These are phyloP conservation scores for Blastobotrys petasosporus DNA, from an alignment of 1,139 yeast species.

Conservation along the genomic window DNA sequence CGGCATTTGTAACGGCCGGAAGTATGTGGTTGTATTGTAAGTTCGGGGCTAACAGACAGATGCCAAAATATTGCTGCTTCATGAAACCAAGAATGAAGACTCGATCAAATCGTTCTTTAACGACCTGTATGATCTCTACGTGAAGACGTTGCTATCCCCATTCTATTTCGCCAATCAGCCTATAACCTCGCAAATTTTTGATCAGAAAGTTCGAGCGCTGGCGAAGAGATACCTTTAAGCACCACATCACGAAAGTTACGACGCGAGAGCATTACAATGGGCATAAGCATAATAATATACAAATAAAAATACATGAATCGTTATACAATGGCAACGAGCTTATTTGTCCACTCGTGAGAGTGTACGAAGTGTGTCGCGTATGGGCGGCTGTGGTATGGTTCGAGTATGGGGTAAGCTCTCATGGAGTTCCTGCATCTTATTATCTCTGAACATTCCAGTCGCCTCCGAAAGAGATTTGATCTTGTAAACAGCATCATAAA, in stretches of 20 bases:
- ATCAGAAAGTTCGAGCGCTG: constrained; percentile 59
- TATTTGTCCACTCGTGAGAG: constrained; percentile 11
- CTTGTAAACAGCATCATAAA: constrained; percentile 11
- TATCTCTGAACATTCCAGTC: constrained; percentile 13
- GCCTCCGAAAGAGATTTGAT: constrained; percentile 15
- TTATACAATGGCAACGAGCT: not conserved
- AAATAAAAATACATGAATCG: constrained; percentile 1
- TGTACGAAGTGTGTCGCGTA: constrained; percentile 18
- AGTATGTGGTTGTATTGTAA: constrained; percentile 31
- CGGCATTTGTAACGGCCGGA: constrained; percentile 84
- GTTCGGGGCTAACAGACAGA: constrained; percentile 27
- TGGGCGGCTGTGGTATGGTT: no score
- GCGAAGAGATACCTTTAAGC: constrained; percentile 68
- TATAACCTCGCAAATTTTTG: constrained; percentile 70
- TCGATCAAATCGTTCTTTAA: constrained; percentile 75
- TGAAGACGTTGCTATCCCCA: constrained; percentile 79
- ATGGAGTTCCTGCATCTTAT: constrained; percentile 13
- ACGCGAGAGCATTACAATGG: not conserved
- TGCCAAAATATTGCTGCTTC: constrained; percentile 72
- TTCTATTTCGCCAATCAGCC: constrained; percentile 75
- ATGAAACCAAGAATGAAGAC: constrained; percentile 62
- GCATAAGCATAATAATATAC: not conserved
- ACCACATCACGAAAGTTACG: not conserved
- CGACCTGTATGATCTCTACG: constrained; percentile 82
- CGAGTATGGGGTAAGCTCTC: not conserved